phyloP scores from a whole-genome alignment of 306 rosid genomes.

The Rubus parviflorus region DNA sequence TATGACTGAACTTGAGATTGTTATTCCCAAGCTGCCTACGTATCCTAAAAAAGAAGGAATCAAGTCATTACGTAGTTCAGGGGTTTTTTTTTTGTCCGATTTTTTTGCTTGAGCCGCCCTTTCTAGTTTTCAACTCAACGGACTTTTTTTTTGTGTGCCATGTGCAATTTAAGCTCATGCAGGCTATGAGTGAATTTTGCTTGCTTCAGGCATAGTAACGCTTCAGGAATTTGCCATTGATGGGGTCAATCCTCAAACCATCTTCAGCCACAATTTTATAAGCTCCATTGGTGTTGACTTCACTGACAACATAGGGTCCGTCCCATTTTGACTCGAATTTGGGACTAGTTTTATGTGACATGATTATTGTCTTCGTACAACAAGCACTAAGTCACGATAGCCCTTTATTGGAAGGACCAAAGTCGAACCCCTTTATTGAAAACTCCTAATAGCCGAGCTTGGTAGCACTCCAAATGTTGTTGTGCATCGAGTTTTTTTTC shows the following conservation, averaged over 20 bases:
- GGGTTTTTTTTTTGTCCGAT: neutral
- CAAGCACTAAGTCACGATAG: neutral
- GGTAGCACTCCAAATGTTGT: neutral
- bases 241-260: neutral
- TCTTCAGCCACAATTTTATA: neutral
- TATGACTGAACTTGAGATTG: neutral
- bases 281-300: neutral
- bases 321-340: neutral
- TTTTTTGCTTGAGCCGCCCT: neutral
- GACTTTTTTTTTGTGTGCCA: neutral
- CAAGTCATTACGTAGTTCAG: neutral
- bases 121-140: neutral
- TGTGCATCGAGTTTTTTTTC: neutral
- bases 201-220: neutral
- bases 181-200: no score
- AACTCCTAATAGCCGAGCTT: neutral
- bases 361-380: neutral
- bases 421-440: neutral
- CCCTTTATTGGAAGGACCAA: neutral
- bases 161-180: neutral
- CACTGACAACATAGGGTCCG: neutral
- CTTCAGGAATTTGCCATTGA: neutral
- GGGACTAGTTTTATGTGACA: neutral
- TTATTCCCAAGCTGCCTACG: neutral
- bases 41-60: neutral